A percentile compares a stretch with the other conserved stretches of the same genome.
Conservation (phyloP, 306 rosid genomes). For the Sophora flavescens region DNA sequence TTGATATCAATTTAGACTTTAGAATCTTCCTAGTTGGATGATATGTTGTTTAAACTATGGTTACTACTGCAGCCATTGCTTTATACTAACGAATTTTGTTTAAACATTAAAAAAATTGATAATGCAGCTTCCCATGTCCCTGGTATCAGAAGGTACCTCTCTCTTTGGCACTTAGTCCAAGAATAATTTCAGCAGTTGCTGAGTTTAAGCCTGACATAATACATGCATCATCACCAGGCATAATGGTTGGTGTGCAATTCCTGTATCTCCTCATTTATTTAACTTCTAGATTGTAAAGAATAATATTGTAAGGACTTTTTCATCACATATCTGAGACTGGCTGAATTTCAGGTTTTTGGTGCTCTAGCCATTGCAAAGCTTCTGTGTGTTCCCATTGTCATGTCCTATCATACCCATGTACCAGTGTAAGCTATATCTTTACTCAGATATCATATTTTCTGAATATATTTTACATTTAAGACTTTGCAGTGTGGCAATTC, state of each 20-base stretch:
- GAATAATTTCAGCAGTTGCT: slow-evolving; percentile 54
- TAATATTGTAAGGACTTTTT: neutral
- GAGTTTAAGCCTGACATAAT: slow-evolving; percentile 58
- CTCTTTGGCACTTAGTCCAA: slow-evolving; percentile 57
- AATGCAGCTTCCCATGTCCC: slow-evolving; percentile 53
- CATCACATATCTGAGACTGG: neutral
- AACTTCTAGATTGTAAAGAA: neutral
- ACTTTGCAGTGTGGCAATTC: too few relatives aligned
- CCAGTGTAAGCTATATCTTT: slow-evolving; percentile 80
- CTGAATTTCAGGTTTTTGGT: slow-evolving; percentile 5
- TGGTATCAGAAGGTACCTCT: slow-evolving; percentile 58
- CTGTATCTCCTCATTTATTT: slow-evolving; percentile 8
- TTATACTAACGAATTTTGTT: slow-evolving; percentile 34
- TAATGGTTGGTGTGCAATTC: slow-evolving; percentile 46
- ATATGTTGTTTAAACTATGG: slow-evolving; percentile 28
- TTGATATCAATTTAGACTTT: neutral
- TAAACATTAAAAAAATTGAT: neutral
- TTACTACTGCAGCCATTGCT: neutral
- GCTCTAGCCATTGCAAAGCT: slow-evolving; percentile 55
- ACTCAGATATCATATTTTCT: slow-evolving; percentile 1
- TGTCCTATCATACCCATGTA: slow-evolving; percentile 99
- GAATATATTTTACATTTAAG: too few relatives aligned
- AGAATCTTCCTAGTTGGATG: neutral
- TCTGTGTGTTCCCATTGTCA: slow-evolving; percentile 51
- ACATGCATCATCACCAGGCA: slow-evolving; percentile 54